Evolutionary conservation across 2,329 filamentous ascomycete genomes (phyloP).

Genomic region (Ophiosphaerella narmari): DNA sequence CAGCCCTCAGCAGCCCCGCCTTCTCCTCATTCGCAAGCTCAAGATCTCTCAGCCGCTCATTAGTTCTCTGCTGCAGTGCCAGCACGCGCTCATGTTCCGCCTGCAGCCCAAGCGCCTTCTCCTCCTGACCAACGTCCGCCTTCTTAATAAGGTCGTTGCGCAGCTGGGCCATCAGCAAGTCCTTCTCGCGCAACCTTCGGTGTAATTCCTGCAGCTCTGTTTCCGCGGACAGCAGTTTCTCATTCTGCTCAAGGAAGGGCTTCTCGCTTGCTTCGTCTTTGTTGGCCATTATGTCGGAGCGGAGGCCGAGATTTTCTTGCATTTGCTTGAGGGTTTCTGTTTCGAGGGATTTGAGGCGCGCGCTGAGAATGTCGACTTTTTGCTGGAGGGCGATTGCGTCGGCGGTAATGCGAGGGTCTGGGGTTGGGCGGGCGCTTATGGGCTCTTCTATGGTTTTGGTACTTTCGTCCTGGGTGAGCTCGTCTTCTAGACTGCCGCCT

Average conservation of each 20-base stretch:
- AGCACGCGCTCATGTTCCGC: constrained; percentile 44
- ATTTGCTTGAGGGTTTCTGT: constrained; percentile 49
- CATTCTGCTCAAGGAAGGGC: constrained; percentile 46
- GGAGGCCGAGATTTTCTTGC: constrained; percentile 47
- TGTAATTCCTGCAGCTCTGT: constrained; percentile 43
- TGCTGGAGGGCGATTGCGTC: constrained; percentile 47
- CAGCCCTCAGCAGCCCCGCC: constrained; percentile 38
- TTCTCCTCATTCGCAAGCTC: constrained; percentile 45
- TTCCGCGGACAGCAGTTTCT: constrained; percentile 43
- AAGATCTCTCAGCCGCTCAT: constrained; percentile 40
- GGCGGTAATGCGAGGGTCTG: constrained; percentile 33
- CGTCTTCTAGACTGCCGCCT: constrained; percentile 47
- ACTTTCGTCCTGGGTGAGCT: constrained; percentile 43
- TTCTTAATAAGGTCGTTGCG: constrained; percentile 44
- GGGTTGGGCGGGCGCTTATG: constrained; percentile 14
- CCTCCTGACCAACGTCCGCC: constrained; percentile 37
- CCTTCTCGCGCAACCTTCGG: constrained; percentile 40
- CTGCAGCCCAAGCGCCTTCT: constrained; percentile 34
- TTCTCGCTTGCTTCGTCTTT: constrained; percentile 44
- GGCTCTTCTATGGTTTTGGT: constrained; percentile 29
- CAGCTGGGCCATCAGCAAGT: constrained; percentile 42
- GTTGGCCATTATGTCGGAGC: constrained; percentile 43
- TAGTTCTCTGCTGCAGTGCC: constrained; percentile 39
- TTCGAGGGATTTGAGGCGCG: constrained; percentile 45
- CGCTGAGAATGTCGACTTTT: constrained; percentile 46